Evolutionary conservation across 805 yeast genomes (phyloP), one percentile per base, ranked within the genome.

Genomic region (Teunomyces panamensis): DNA sequence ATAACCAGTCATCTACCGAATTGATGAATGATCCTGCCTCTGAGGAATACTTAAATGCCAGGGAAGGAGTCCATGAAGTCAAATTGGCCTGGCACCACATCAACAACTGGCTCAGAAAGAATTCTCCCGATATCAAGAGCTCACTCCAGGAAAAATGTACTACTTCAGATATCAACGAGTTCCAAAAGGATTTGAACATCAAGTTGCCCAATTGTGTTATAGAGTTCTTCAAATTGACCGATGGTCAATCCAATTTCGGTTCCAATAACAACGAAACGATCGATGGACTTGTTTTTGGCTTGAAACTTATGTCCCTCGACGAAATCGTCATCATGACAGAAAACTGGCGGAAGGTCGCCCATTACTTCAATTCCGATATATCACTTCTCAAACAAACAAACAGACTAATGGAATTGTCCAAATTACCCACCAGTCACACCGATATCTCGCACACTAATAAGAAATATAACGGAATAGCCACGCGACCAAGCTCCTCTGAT

Each of bases 71-170:
- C 24, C 83, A 92, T 46, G 89, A 91, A 52, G 73, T 79, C 1
- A 74, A 85, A 32, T 78, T 83, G 17, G 87, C 97, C 9, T 92
- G 98, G 98, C 79, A 87, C 52, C 91, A 91, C 58, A 83, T 92
- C 49, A 92, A 88, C 55, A 73, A 81, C 14, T 92, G 97, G 97
- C 73, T 92, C 14, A 76, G 79, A 30, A 80, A 81, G 47, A 78
- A 89, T 65, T 85, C 84, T 54, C 87, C 94, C 1, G 99, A 92
- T 67, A 72, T 94, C 48, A 79, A 77, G 50, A 91, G 88, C 48
- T 83, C 94, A 43, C 69, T 92, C 52, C 83, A 84, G 59, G 84
- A 81, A 44, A 86, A 89, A 27, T 94, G 90, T 52, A 89, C 97
- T 0, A 75, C 77, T 34, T 79, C 84, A 49, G 99, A 94, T 63